A percentile compares a stretch with the other conserved stretches of the same genome.
Evolutionary conservation across 805 yeast species (phyloP).

Genomic region (Candida ponderosae): DNA sequence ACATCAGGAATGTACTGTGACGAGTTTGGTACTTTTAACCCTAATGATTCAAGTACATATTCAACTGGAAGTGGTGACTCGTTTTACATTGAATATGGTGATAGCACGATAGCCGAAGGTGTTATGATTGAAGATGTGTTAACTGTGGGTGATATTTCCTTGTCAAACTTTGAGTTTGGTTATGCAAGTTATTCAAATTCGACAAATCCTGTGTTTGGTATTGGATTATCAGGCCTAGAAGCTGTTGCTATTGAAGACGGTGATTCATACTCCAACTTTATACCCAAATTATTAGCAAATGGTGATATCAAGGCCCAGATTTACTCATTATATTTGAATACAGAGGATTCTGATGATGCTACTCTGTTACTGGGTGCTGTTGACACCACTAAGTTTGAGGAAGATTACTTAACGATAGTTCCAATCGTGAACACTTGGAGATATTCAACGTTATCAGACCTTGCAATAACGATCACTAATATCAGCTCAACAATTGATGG

Average conservation of each 20-base stretch:
- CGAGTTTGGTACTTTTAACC: slow-evolving; percentile 24
- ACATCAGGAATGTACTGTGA: slow-evolving; percentile 17
- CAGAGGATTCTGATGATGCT: neutral
- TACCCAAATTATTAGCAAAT: neutral
- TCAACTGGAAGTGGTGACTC: slow-evolving; percentile 13
- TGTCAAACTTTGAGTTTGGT: slow-evolving; percentile 53
- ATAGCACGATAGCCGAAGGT: slow-evolving; percentile 40
- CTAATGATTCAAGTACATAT: slow-evolving; percentile 21
- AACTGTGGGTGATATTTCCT: slow-evolving; percentile 37
- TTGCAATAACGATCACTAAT: neutral
- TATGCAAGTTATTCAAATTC: slow-evolving; percentile 55
- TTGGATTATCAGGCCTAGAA: slow-evolving; percentile 61
- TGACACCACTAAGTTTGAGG: neutral
- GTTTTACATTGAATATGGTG: slow-evolving; percentile 37
- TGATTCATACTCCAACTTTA: neutral
- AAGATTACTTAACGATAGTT: neutral
- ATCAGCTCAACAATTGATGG: neutral
- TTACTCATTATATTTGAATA: neutral
- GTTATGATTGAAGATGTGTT: slow-evolving; percentile 41
- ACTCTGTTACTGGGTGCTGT: neutral
- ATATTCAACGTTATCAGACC: neutral
- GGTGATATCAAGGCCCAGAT: neutral
- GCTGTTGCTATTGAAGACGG: slow-evolving; percentile 29
- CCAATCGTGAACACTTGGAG: neutral
- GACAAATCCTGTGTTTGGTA: slow-evolving; percentile 55